Conservation (phyloP, 176 grass and related monocot species). For the Eragrostis nindensis region DNA sequence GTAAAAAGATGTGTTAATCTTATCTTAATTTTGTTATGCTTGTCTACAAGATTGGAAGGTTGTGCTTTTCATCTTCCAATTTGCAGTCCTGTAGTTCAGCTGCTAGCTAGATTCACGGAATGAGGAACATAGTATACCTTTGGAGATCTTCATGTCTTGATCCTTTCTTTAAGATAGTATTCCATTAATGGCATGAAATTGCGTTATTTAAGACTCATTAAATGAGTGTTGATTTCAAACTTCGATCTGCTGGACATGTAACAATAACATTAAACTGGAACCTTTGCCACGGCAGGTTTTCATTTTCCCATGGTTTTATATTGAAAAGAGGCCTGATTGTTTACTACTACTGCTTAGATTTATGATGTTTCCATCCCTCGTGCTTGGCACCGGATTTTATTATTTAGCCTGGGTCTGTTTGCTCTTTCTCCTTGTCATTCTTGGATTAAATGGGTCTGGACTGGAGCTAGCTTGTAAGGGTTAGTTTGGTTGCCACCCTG, state of each 20-base stretch:
- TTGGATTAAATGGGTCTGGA: not conserved
- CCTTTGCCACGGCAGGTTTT: not conserved
- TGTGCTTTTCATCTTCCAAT: not conserved
- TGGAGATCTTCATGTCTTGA: slow-evolving; percentile 2
- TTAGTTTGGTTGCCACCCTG: too few species aligned
- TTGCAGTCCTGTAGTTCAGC: slow-evolving; percentile 5
- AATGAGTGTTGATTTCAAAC: not conserved
- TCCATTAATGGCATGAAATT: not conserved
- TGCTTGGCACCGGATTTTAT: slow-evolving; percentile 12
- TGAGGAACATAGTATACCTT: not conserved
- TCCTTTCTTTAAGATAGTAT: not conserved
- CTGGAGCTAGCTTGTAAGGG: slow-evolving; percentile 1
- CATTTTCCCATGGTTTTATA: not conserved
- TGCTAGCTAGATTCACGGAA: not conserved
- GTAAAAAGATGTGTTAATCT: not conserved
- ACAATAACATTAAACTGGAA: not conserved
- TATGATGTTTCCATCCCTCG: slow-evolving; percentile 28
- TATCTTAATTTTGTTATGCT: slow-evolving; percentile 23
- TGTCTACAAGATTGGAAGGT: not conserved
- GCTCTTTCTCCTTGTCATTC: not conserved
- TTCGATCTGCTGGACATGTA: not conserved
- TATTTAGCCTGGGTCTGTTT: not conserved
- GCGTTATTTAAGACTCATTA: not conserved
- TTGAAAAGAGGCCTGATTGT: not conserved
- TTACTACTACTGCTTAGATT: slow-evolving; percentile 7